These are phyloP conservation scores for Nakaseomyces sp. DNA, from an alignment of 1,139 yeast species.

Conservation along the genomic window DNA sequence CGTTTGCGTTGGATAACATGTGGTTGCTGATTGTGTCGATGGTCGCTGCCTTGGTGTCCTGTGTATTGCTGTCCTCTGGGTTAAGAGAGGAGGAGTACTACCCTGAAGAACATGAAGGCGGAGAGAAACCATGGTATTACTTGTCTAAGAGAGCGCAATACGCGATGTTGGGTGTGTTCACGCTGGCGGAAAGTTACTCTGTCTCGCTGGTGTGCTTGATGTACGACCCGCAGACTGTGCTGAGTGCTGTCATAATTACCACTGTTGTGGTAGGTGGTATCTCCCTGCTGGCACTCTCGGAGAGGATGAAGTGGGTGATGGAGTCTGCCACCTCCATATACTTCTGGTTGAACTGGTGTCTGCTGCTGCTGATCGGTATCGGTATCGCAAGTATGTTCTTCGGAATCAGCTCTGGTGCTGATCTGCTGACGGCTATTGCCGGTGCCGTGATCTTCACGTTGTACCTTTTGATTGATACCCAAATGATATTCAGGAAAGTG, in stretches of 20 bases:
- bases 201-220: slow-evolving; percentile 61
- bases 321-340: slow-evolving; percentile 51
- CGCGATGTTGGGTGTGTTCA: slow-evolving; percentile 53
- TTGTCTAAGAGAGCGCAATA: slow-evolving; percentile 33
- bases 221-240: slow-evolving; percentile 54
- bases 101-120: slow-evolving; percentile 7
- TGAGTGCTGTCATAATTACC: slow-evolving; percentile 68
- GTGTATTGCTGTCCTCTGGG: slow-evolving; percentile 48
- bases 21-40: slow-evolving; percentile 55
- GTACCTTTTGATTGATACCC: slow-evolving; percentile 75
- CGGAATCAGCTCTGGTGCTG: slow-evolving; percentile 48
- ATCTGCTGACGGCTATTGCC: slow-evolving; percentile 56
- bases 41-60: slow-evolving; percentile 47
- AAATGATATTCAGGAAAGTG: slow-evolving; percentile 65
- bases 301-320: slow-evolving; percentile 69
- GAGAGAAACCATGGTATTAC: slow-evolving; percentile 24
- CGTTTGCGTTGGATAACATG: slow-evolving; percentile 52
- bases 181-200: slow-evolving; percentile 64
- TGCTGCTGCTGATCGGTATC: slow-evolving; percentile 66
- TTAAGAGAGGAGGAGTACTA: slow-evolving; percentile 60
- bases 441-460: slow-evolving; percentile 71
- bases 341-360: slow-evolving; percentile 42
- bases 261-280: slow-evolving; percentile 63
- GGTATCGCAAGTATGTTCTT: slow-evolving; percentile 64
- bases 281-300: slow-evolving; percentile 69